phyloP scores from a whole-genome alignment of 2,329 filamentous ascomycete species.

The Emergomyces orientalis region DNA sequence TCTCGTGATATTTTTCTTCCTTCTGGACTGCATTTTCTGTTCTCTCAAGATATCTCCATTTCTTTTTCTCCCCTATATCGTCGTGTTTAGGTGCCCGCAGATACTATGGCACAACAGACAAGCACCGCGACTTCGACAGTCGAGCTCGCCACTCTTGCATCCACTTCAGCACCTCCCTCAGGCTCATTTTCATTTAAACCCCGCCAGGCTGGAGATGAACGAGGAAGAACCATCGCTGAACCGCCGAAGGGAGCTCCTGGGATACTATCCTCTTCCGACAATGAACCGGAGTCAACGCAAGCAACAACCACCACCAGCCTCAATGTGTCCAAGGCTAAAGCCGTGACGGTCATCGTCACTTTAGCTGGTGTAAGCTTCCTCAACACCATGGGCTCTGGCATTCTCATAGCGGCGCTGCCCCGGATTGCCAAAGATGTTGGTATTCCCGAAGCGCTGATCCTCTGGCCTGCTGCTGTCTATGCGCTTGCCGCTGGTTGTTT shows the following conservation, averaged over 20 bases:
- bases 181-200: background rate
- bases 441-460: constrained; percentile 18
- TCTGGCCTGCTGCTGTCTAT: constrained; percentile 22
- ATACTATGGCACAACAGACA: background rate
- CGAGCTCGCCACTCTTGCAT: background rate
- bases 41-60: background rate
- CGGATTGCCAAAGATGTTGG: constrained; percentile 22
- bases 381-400: constrained; percentile 24
- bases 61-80: background rate
- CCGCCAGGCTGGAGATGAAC: background rate
- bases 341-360: constrained; percentile 19
- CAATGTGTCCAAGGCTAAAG: constrained; percentile 11
- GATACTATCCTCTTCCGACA: background rate
- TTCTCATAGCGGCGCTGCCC: constrained; percentile 23
- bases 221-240: background rate
- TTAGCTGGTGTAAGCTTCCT: constrained; percentile 24
- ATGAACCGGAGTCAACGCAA: background rate
- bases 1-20: background rate
- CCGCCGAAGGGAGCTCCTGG: background rate
- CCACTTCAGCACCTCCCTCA: background rate
- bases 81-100: background rate
- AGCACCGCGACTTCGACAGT: background rate
- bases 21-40: background rate
- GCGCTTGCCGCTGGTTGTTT: constrained; percentile 37
- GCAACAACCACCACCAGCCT: background rate